phyloP scores from a whole-genome alignment of 345 rosid genomes.

The Bruguiera gymnorhiza region DNA sequence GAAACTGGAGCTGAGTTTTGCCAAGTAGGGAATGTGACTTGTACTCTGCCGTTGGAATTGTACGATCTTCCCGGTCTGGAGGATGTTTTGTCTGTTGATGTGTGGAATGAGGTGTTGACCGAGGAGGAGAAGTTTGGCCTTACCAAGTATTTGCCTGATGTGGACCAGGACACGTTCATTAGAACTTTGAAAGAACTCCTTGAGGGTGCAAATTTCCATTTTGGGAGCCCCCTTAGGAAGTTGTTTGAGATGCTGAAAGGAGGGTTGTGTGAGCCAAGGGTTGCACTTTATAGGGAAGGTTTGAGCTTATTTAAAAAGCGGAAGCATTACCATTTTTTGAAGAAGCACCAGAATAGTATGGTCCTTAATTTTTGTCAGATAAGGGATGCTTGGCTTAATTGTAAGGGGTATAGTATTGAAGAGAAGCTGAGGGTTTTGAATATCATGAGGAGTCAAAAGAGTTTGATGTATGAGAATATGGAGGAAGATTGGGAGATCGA shows the following conservation, averaged over 20 bases:
- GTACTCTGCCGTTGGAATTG: constrained; percentile 81
- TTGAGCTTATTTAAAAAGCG: constrained; percentile 60
- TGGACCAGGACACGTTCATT: constrained; percentile 71
- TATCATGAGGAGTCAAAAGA: constrained; percentile 76
- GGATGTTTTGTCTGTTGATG: constrained; percentile 81
- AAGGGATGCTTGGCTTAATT: constrained; percentile 84
- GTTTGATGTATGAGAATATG: constrained; percentile 66
- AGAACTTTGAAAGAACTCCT: constrained; percentile 73
- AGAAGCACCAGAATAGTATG: constrained; percentile 79
- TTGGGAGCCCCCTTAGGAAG: constrained; percentile 77
- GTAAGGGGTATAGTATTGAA: constrained; percentile 74
- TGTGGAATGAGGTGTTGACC: constrained; percentile 82
- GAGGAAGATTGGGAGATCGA: constrained; percentile 57
- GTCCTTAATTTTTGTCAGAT: constrained; percentile 73
- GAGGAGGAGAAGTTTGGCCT: constrained; percentile 82
- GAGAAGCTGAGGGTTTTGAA: constrained; percentile 90
- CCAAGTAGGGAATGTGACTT: constrained; percentile 73
- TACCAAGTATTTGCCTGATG: constrained; percentile 67
- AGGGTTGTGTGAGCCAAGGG: constrained; percentile 93
- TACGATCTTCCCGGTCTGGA: constrained; percentile 75
- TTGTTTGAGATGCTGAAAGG: constrained; percentile 88
- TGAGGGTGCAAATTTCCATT: constrained; percentile 72
- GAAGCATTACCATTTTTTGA: constrained; percentile 72
- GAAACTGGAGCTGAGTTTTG: constrained; percentile 90
- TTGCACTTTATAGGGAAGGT: constrained; percentile 83